Evolutionary conservation across 2,329 filamentous ascomycete species (phyloP).

Genomic region (Penicillium decumbens): DNA sequence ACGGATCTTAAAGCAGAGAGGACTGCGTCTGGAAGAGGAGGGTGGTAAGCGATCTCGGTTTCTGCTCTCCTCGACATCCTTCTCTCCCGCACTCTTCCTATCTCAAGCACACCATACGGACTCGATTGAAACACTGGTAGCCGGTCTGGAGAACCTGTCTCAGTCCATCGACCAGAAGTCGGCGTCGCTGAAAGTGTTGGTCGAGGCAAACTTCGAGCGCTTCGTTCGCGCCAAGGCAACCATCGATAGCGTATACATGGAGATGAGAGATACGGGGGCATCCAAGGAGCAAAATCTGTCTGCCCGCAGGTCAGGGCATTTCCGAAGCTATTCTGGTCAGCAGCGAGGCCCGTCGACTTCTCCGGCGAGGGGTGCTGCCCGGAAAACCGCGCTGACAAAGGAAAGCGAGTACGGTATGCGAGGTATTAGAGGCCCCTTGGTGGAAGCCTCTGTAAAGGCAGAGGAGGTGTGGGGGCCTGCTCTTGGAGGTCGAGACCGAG

Average conservation of each 20-base stretch:
- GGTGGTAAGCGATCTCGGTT: constrained; percentile 79
- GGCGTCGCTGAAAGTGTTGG: constrained; percentile 88
- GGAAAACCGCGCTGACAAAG: constrained; percentile 86
- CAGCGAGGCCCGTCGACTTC: constrained; percentile 38
- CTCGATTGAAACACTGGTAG: constrained; percentile 73
- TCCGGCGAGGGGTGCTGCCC: constrained; percentile 52
- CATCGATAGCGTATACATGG: constrained; percentile 96
- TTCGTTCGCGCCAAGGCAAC: constrained; percentile 97
- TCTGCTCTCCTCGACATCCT: constrained; percentile 89
- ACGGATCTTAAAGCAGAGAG: constrained; percentile 67
- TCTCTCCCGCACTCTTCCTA: constrained; percentile 86
- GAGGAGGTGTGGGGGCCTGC: constrained; percentile 98
- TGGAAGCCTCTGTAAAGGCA: constrained; percentile 88
- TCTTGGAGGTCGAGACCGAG: constrained; percentile 82
- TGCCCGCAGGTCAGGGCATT: constrained; percentile 60
- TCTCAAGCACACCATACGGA: constrained; percentile 85
- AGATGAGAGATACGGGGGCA: constrained; percentile 75
- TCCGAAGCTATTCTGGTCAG: constrained; percentile 52
- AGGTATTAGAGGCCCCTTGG: constrained; percentile 80
- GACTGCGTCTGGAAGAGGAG: constrained; percentile 80
- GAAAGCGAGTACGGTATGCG: constrained; percentile 87
- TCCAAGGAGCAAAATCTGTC: constrained; percentile 42
- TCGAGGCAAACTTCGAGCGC: constrained; percentile 96
- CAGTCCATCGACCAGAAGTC: constrained; percentile 96
- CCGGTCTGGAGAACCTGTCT: constrained; percentile 79